Conservation (phyloP, 2,329 filamentous ascomycete species). For the Chalara sp. region DNA sequence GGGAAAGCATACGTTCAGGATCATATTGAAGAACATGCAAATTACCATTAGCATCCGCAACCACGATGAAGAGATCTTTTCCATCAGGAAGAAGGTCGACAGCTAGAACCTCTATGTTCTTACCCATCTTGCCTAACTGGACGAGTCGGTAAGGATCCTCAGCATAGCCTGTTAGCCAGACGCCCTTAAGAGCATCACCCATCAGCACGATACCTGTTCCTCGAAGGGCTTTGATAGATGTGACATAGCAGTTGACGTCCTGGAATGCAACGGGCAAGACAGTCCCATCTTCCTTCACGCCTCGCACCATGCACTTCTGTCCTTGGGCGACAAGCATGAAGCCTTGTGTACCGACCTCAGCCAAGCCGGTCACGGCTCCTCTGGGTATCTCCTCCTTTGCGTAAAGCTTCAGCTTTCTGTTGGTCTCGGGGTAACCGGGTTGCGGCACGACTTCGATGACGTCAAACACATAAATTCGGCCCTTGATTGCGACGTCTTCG, state of each 20-base stretch:
- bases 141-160: constrained; percentile 97
- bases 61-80: constrained; percentile 73
- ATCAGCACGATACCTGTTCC: constrained; percentile 81
- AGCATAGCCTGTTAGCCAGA: constrained; percentile 95
- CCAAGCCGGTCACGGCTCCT: constrained; percentile 82
- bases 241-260: constrained; percentile 94
- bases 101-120: constrained; percentile 68
- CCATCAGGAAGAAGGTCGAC: constrained; percentile 87
- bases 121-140: constrained; percentile 80
- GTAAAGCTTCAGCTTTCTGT: constrained; percentile 76
- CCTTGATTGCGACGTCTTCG: constrained; percentile 82
- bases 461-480: constrained; percentile 84
- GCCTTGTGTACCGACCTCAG: constrained; percentile 77
- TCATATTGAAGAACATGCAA: constrained; percentile 90
- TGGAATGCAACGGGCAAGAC: constrained; percentile 93
- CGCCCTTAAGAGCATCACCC: constrained; percentile 84
- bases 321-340: constrained; percentile 88
- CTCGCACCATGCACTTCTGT: constrained; percentile 94
- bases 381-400: constrained; percentile 87
- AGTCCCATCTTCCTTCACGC: constrained; percentile 90
- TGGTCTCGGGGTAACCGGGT: constrained; percentile 77
- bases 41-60: constrained; percentile 77
- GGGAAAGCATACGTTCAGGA: constrained; percentile 49
- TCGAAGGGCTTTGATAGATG: constrained; percentile 73
- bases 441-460: constrained; percentile 88